Percentiles rank a stretch among this genome's conserved stretches.
phyloP scores from a whole-genome alignment of 139 green algal species.

The Auxenochlorella pyrenoidosa region DNA sequence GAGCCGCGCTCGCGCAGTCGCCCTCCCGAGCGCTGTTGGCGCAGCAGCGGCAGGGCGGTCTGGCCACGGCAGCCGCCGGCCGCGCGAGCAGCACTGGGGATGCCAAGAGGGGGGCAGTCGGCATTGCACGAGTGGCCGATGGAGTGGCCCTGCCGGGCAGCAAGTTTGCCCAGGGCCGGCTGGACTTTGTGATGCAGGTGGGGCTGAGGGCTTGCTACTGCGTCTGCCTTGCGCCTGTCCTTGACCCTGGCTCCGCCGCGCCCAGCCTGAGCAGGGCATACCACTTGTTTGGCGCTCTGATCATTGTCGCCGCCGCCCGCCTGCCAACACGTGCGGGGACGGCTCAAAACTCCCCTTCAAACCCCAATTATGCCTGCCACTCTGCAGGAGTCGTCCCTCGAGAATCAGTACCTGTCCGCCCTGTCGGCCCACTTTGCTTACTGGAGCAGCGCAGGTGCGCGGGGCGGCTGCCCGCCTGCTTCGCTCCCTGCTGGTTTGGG shows the following conservation, averaged over 20 bases:
- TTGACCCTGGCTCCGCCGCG: not conserved
- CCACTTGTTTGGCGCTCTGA: too few species aligned
- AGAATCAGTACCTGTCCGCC: slow-evolving; percentile 60
- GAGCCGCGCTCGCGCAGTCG: not conserved
- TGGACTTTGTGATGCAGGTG: slow-evolving; percentile 70
- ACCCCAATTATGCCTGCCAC: not conserved
- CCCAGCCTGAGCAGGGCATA: too few species aligned
- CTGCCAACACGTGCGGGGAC: too few species aligned
- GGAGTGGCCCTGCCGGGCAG: slow-evolving; percentile 2
- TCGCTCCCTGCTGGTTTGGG: not conserved
- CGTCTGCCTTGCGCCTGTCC: not conserved
- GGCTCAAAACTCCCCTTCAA: too few species aligned
- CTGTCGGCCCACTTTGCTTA: slow-evolving; percentile 66
- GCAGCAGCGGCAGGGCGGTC: not conserved
- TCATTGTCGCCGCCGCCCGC: too few species aligned
- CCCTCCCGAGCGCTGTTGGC: not conserved
- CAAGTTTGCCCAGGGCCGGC: slow-evolving; percentile 37
- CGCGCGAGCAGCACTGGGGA: not conserved
- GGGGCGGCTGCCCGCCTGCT: not conserved
- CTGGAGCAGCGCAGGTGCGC: slow-evolving; percentile 45
- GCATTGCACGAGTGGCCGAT: slow-evolving; percentile 22
- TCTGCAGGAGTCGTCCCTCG: slow-evolving; percentile 61
- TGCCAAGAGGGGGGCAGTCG: not conserved
- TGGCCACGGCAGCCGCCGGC: not conserved
- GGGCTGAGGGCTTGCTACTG: not conserved